These are phyloP conservation scores for Pleurotus giganteus DNA, from an alignment of 768 basidiomycete species.

Conservation along the genomic window DNA sequence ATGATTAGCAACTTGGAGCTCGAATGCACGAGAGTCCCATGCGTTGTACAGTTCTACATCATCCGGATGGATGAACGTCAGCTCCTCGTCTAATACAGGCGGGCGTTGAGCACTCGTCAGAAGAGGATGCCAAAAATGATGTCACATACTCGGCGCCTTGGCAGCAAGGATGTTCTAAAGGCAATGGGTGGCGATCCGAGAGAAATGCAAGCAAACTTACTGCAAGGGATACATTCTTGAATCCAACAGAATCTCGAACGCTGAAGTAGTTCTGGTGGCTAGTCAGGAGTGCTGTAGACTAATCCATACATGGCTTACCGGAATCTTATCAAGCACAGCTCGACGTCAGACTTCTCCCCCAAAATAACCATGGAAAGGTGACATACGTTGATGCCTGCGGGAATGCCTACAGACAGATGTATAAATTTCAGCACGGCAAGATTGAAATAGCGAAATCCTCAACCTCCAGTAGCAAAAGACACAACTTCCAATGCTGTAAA, in stretches of 20 bases:
- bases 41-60: constrained; percentile 72
- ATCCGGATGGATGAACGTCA: constrained; percentile 81
- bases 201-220: constrained; percentile 37
- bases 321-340: constrained; percentile 49
- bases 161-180: constrained; percentile 78
- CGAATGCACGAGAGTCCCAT: constrained; percentile 80
- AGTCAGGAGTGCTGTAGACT: background rate
- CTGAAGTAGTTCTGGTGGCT: constrained; percentile 71
- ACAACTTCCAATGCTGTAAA: constrained; percentile 85
- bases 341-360: background rate
- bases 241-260: constrained; percentile 76
- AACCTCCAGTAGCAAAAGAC: constrained; percentile 81
- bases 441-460: constrained; percentile 12
- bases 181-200: background rate
- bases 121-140: background rate
- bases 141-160: constrained; percentile 70
- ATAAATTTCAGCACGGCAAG: background rate
- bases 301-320: constrained; percentile 35
- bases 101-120: constrained; percentile 3
- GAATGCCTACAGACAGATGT: constrained; percentile 53
- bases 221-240: constrained; percentile 87
- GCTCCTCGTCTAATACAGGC: constrained; percentile 54
- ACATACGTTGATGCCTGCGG: constrained; percentile 79
- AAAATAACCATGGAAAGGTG: constrained; percentile 1
- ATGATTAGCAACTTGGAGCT: constrained; percentile 89